Percentiles rank a stretch among this genome's conserved stretches.
Evolutionary conservation across 73 alveolate genomes (phyloP).

Genomic region (Paramecium primaurelia): DNA sequence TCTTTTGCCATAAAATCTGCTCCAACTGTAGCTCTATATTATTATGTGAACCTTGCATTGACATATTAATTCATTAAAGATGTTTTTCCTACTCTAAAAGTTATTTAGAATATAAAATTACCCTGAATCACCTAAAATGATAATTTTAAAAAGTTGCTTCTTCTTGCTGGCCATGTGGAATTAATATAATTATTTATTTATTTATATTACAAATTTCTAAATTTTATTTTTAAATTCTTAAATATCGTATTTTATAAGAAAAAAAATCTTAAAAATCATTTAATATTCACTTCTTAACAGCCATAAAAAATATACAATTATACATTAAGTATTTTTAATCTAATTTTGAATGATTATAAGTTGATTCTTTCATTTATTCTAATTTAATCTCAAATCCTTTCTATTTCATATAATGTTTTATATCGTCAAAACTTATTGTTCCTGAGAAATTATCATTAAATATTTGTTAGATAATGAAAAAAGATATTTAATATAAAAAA

Average conservation of each 20-base stretch:
- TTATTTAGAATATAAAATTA: neutral
- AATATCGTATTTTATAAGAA: neutral
- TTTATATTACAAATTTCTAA: neutral
- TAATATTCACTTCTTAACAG: neutral
- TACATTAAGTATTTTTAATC: neutral
- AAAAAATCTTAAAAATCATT: neutral
- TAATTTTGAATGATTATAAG: slow-evolving; percentile 48
- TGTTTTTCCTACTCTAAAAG: slow-evolving; percentile 91
- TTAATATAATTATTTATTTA: neutral
- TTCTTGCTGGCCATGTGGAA: slow-evolving; percentile 80
- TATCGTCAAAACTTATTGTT: slow-evolving; percentile 78
- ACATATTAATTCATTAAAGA: slow-evolving; percentile 88
- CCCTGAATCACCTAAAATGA: slow-evolving; percentile 96
- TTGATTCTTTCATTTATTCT: slow-evolving; percentile 48
- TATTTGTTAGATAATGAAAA: neutral
- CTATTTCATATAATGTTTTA: neutral
- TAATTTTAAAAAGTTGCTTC: slow-evolving; percentile 92
- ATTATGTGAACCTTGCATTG: slow-evolving; percentile 80
- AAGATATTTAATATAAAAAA: neutral
- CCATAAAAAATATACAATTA: neutral
- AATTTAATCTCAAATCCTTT: slow-evolving; percentile 75
- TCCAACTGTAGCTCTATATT: slow-evolving; percentile 95
- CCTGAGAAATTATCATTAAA: slow-evolving; percentile 76
- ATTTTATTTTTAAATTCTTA: neutral
- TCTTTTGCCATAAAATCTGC: slow-evolving; percentile 96